These are phyloP conservation scores for Kodamaea fukazawae DNA, from an alignment of 805 yeast genomes.

Conservation along the genomic window DNA sequence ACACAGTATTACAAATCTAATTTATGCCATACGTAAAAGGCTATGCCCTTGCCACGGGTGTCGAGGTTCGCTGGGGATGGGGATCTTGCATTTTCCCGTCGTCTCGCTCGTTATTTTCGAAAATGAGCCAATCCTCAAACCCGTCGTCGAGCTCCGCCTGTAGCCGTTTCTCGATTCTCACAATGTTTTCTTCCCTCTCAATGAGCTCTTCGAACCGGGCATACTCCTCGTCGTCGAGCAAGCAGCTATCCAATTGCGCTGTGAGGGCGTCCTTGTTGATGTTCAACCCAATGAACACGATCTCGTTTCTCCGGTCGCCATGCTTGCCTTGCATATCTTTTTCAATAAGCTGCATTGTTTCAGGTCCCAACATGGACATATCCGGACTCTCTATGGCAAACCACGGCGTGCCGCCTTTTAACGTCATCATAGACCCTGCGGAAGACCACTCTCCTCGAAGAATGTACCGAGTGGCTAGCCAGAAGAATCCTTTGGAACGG, in stretches of 20 bases:
- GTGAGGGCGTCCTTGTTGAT: slow-evolving; percentile 27
- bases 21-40: too few relatives aligned
- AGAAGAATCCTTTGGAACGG: slow-evolving; percentile 44
- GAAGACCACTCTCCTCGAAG: slow-evolving; percentile 45
- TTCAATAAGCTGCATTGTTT: slow-evolving; percentile 27
- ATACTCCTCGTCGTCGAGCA: slow-evolving; percentile 39
- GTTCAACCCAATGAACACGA: slow-evolving; percentile 44
- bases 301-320: slow-evolving; percentile 46
- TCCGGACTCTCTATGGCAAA: slow-evolving; percentile 34
- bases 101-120: slow-evolving; percentile 8
- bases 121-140: slow-evolving; percentile 41
- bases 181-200: slow-evolving; percentile 23
- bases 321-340: slow-evolving; percentile 36
- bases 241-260: slow-evolving; percentile 34
- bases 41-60: too few relatives aligned
- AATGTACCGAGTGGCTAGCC: slow-evolving; percentile 43
- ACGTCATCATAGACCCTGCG: slow-evolving; percentile 42
- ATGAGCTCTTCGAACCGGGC: slow-evolving; percentile 25
- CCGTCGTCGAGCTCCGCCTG: slow-evolving; percentile 37
- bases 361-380: slow-evolving; percentile 25
- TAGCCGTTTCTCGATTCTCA: slow-evolving; percentile 27
- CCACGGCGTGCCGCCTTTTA: slow-evolving; percentile 45
- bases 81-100: background rate
- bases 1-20: too few relatives aligned
- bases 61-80: too few relatives aligned